phyloP scores from a whole-genome alignment of 1,139 yeast genomes.

The Casaregolazyma lundiana region DNA sequence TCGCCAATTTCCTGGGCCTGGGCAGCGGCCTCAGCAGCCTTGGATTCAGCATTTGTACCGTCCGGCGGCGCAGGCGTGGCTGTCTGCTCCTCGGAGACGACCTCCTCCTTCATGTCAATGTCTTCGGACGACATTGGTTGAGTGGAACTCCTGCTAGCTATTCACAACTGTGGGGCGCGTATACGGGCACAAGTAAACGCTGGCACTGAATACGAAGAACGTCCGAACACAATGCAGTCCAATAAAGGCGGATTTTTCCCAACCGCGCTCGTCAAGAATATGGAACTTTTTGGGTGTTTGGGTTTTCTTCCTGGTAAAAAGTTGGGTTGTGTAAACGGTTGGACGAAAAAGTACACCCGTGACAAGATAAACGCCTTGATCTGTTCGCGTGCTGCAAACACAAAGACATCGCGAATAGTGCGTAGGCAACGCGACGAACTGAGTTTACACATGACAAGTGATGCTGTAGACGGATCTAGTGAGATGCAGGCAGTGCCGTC shows the following conservation, averaged over 20 bases:
- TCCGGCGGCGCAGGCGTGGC: constrained; percentile 4
- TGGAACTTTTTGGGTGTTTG: not conserved
- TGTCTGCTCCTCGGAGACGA: constrained; percentile 2
- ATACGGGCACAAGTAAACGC: too few relatives aligned
- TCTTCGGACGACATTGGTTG: constrained; percentile 11
- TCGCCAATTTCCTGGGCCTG: constrained; percentile 5
- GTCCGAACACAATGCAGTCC: too few relatives aligned
- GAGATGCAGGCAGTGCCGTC: not conserved
- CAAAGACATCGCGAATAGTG: not conserved
- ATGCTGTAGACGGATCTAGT: not conserved
- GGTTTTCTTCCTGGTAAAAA: not conserved
- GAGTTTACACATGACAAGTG: not conserved
- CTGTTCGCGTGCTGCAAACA: too few relatives aligned
- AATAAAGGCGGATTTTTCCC: not conserved
- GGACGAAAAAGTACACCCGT: constrained; percentile 1
- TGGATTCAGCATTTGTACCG: constrained; percentile 2
- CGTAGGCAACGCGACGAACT: not conserved
- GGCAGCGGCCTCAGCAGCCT: constrained; percentile 4
- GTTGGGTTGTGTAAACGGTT: constrained; percentile 2
- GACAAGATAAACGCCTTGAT: constrained; percentile 1
- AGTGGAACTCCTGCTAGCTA: too few relatives aligned
- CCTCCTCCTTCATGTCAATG: constrained; percentile 9
- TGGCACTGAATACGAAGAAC: too few relatives aligned
- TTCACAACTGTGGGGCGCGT: too few relatives aligned
- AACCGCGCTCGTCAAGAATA: constrained; percentile 1